Base-by-base conservation (phyloP, 805 yeast species). In the Ogataea pini region DNA sequence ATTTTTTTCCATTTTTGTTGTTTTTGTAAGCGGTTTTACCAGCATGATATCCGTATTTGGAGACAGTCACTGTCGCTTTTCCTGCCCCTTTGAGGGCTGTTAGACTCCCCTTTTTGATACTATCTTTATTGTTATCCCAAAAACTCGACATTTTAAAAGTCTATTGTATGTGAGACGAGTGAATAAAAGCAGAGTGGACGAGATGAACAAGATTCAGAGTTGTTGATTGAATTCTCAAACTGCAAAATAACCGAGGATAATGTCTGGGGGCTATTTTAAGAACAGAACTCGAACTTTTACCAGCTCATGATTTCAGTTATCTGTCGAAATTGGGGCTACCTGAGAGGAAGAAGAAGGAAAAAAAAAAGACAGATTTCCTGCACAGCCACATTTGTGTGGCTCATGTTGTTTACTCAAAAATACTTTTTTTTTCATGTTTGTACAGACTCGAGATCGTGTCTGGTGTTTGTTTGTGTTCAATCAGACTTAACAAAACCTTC, bases 71-170 rank as follows among this genome's bases (percentile, higher is more conserved):
- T 2, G 80, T 68, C 3, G 81, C 84, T 40, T 60, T 68, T 6
- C 81, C 83, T 19, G 78, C 72, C 4, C 82, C 83, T 49, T 70
- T 73, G 42, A 70, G 70, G 0, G 80, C 73, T 18, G 80, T 72
- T 5, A 65, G 54, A 2, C 83, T 77, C 0, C 75, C 84, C 1
- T 73, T 57, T 49, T 77, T 78, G 57, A 80, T 71, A 0, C 77
- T 56, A 47, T 63, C 84, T 54, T 79, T 80, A 62, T 80, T 77
- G 44, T 76, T 72, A 16, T 72, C 74, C 80, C 80, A 76, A 49
- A 75, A 76, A 1, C 74, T 25, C 5, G 42, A 39, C 42, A 39
- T 39, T 13, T 25, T 7, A 25, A 9, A 28, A 28, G 31, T 12
- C 31, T 28, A 13, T 8, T 28, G 8, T 10, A 6, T 24, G 27